These are phyloP conservation scores for Lichtheimia hyalospora DNA, from an alignment of 371 early-diverging fungal species.

Conservation along the genomic window DNA sequence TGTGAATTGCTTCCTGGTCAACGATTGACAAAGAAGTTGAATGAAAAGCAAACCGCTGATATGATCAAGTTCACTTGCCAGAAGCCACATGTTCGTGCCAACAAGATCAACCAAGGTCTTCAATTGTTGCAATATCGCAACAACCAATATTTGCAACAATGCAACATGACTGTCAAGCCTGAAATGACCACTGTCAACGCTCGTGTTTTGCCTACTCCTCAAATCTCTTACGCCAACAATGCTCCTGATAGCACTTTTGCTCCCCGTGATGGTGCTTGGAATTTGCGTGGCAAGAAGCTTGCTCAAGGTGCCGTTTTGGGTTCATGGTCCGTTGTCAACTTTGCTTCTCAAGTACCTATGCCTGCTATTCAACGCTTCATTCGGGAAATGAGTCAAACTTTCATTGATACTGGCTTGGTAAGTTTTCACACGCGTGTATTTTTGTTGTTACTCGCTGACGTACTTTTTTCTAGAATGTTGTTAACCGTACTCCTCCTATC, in stretches of 20 bases:
- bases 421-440: slow-evolving; percentile 4
- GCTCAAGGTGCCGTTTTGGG: slow-evolving; percentile 70
- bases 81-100: slow-evolving; percentile 67
- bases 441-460: not conserved
- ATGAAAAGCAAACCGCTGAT: slow-evolving; percentile 84
- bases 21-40: slow-evolving; percentile 73
- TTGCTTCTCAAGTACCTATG: slow-evolving; percentile 33
- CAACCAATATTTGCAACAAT: slow-evolving; percentile 57
- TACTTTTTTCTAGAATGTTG: slow-evolving; percentile 40
- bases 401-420: slow-evolving; percentile 65
- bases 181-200: slow-evolving; percentile 60
- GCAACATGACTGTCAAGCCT: slow-evolving; percentile 62
- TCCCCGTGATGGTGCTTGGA: slow-evolving; percentile 87
- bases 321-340: slow-evolving; percentile 79
- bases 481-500: slow-evolving; percentile 70
- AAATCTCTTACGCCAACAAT: slow-evolving; percentile 61
- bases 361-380: slow-evolving; percentile 52
- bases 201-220: slow-evolving; percentile 76
- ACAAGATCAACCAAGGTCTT: slow-evolving; percentile 58
- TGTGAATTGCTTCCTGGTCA: slow-evolving; percentile 82
- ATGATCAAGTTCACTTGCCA: slow-evolving; percentile 91
- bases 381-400: slow-evolving; percentile 48
- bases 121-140: slow-evolving; percentile 44
- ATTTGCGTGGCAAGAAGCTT: slow-evolving; percentile 81
- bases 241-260: slow-evolving; percentile 60